Base-by-base conservation (phyloP, 768 basidiomycete species). In the Leccinum olivaceopallidum region DNA sequence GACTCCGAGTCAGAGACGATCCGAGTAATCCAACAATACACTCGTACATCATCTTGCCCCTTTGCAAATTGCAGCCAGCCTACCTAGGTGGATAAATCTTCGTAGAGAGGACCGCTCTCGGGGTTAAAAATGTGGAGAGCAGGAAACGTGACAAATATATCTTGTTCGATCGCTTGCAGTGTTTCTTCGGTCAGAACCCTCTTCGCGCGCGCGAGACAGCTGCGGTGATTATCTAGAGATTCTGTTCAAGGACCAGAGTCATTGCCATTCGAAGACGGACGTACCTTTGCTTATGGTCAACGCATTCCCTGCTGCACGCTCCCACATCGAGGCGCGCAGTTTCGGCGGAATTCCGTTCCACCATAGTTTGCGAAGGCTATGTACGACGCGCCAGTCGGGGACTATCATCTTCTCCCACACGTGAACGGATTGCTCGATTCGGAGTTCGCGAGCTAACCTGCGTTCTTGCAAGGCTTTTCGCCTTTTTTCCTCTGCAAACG, bases 311-410 rank as follows among this genome's bases (percentile, higher is more conserved):
- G 89, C 85, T n/a, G 89, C 92, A 55, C 81, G 81, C 71, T 90
- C 85, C 94, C 94, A 96, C 79, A 95, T 82, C 2, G 80, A 71
- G 4, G 90, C 88, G 34, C 94, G 83, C 57, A 93, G 73, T 69
- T 91, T 90, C 0, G 89, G 82, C 3, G 94, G 94, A 65, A 95
- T 90, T 4, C 94, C 94, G 32, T 80, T 80, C 93, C 93, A 94
- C 94, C 94, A 96, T 9, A 95, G 68, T 68, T 80, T 84, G 32
- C 88, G 83, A 56, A 94, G 75, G 10, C 74, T 73, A 70, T 86
- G 71, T 7, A 93, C 89, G 24, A 83, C 80, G 54, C 82, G 85
- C 92, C 92, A 95, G 71, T 95, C 90, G 0, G 93, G 92, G 20
- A 90, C 67, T 59, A 96, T 88, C 14, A 85, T 81, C 58, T 81